phyloP scores from a whole-genome alignment of 306 rosid species.

The Hippophae tibetana region DNA sequence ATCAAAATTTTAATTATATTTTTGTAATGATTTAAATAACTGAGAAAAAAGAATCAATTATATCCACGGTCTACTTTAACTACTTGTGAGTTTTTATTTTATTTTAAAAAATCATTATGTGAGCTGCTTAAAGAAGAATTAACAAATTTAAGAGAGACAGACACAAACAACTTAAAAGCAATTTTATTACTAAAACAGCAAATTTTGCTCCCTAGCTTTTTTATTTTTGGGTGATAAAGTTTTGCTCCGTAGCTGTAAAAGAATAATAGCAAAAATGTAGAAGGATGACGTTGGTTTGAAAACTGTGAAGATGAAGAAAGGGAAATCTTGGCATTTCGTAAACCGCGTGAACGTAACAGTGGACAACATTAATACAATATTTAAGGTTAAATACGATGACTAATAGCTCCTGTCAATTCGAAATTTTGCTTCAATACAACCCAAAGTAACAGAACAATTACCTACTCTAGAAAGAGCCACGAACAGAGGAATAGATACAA shows the following conservation, averaged over 20 bases:
- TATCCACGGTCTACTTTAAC: no score
- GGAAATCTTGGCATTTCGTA: slow-evolving; percentile 7
- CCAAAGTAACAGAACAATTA: neutral
- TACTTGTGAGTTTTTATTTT: no score
- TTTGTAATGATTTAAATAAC: no score
- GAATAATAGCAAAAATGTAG: neutral
- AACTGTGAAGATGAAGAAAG: slow-evolving; percentile 5
- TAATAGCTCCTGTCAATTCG: slow-evolving; percentile 7
- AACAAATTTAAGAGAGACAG: no score
- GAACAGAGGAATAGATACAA: no score
- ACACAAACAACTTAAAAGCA: no score
- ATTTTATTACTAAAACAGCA: no score
- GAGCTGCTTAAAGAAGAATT: no score
- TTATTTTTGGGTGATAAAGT: slow-evolving; percentile 2
- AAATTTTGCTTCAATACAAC: neutral
- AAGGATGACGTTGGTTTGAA: neutral
- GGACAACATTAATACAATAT: neutral
- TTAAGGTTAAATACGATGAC: slow-evolving; percentile 17
- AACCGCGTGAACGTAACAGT: slow-evolving; percentile 28
- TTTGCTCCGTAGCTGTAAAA: slow-evolving; percentile 2
- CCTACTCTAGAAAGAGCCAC: no score
- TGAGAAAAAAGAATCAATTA: no score
- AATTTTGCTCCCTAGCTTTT: neutral
- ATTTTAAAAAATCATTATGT: no score
- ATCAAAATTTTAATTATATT: no score